Percentiles rank a stretch among this genome's conserved stretches.
Conservation (phyloP, 306 rosid species). For the Quercus wislizeni region DNA sequence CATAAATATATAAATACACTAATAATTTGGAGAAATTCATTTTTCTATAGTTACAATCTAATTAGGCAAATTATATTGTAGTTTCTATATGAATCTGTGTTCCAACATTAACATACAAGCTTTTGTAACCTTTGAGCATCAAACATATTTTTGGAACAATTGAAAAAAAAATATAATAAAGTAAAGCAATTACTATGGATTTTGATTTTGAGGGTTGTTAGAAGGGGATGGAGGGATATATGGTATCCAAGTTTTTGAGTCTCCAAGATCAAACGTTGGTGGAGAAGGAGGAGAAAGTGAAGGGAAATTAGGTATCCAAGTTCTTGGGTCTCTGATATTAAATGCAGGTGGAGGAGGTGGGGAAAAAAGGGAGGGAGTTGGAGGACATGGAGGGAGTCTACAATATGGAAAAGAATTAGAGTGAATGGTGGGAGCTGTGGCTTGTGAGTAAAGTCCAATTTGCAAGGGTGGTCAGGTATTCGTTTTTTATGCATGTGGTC, state of each 20-base stretch:
- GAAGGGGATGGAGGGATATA: constrained; percentile 40
- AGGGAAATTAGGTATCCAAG: constrained; percentile 44
- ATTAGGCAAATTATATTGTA: background rate
- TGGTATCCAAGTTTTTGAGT: constrained; percentile 63
- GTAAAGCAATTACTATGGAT: constrained; percentile 19
- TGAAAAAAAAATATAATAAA: background rate
- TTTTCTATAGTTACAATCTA: background rate
- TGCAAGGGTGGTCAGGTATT: no score
- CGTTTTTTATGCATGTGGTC: no score
- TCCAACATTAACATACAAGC: constrained; percentile 8
- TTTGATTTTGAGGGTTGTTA: constrained; percentile 25
- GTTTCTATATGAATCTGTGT: constrained; percentile 1
- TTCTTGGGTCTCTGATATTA: constrained; percentile 39
- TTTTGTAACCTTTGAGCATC: background rate
- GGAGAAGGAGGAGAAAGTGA: constrained; percentile 29
- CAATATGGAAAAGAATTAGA: no score
- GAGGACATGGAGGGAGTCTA: constrained; percentile 32
- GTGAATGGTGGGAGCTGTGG: no score
- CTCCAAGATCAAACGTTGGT: constrained; percentile 36
- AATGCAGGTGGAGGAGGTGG: constrained; percentile 48
- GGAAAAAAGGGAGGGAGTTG: constrained; percentile 19
- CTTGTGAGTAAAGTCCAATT: no score
- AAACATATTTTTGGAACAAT: constrained; percentile 6
- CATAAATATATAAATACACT: no score
- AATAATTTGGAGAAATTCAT: no score